These are phyloP conservation scores for Pseudozyma sp. DNA, from an alignment of 1,284 basidiomycete genomes.

Conservation along the genomic window DNA sequence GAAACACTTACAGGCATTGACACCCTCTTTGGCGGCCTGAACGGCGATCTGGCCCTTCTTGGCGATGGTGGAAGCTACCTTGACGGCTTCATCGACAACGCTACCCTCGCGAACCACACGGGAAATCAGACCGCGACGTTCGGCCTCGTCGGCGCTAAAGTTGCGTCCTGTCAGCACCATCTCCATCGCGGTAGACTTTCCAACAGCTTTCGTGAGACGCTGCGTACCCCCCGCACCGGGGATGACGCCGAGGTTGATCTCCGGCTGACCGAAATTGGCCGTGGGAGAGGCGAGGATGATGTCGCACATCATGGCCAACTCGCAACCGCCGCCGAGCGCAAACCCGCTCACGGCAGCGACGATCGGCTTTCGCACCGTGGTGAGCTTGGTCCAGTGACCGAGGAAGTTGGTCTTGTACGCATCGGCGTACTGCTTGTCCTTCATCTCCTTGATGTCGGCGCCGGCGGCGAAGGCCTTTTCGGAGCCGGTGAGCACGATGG, in stretches of 20 bases:
- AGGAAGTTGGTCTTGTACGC: slow-evolving; percentile 91
- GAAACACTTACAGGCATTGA: slow-evolving; percentile 80
- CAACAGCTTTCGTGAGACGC: slow-evolving; percentile 84
- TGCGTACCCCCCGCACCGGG: slow-evolving; percentile 88
- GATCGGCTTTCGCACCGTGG: slow-evolving; percentile 86
- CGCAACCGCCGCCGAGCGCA: slow-evolving; percentile 95
- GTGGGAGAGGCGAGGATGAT: slow-evolving; percentile 94
- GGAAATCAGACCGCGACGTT: slow-evolving; percentile 85
- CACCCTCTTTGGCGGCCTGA: slow-evolving; percentile 92
- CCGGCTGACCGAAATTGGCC: slow-evolving; percentile 94
- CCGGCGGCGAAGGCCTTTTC: slow-evolving; percentile 95
- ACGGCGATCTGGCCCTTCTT: slow-evolving; percentile 86
- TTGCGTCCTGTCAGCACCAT: slow-evolving; percentile 82
- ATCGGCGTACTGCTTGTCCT: slow-evolving; percentile 85
- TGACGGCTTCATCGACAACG: slow-evolving; percentile 89
- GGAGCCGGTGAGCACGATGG: slow-evolving; percentile 92
- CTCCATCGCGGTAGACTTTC: slow-evolving; percentile 96
- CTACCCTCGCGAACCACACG: slow-evolving; percentile 77
- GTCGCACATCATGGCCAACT: slow-evolving; percentile 94
- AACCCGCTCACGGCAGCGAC: slow-evolving; percentile 96
- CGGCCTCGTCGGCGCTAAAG: slow-evolving; percentile 84
- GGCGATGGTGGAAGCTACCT: slow-evolving; percentile 83
- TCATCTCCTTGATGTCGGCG: slow-evolving; percentile 94
- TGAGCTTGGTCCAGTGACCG: slow-evolving; percentile 84
- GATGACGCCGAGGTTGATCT: slow-evolving; percentile 96